Evolutionary conservation across 768 basidiomycete genomes (phyloP).

Genomic region (Crepidotus variabilis): DNA sequence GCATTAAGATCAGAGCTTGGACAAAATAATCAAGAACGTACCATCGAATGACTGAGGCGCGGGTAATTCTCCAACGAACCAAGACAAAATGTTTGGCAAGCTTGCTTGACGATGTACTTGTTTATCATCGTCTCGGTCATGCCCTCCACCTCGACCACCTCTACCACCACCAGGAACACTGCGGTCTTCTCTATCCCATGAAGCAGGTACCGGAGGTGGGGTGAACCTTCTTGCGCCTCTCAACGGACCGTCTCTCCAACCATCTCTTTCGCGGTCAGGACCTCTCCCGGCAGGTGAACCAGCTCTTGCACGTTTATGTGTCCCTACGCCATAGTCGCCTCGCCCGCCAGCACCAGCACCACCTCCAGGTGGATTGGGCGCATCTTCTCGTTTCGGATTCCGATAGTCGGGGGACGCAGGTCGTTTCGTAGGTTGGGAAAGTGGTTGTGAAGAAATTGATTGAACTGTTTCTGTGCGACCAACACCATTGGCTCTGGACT

Average conservation of each 20-base stretch:
- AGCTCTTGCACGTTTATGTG: conserved; percentile 32
- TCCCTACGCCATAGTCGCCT: conserved; percentile 24
- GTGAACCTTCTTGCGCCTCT: conserved; percentile 40
- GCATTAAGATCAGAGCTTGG: background rate
- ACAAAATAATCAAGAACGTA: conserved; percentile 30
- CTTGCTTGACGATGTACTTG: conserved; percentile 28
- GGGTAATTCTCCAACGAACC: conserved; percentile 84
- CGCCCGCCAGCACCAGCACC: conserved; percentile 16
- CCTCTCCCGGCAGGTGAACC: conserved; percentile 17
- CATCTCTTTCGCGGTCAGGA: conserved; percentile 27
- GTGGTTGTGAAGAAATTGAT: conserved; percentile 21
- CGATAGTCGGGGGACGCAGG: conserved; percentile 31
- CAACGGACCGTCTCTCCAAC: conserved; percentile 35
- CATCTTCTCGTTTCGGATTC: conserved; percentile 26
- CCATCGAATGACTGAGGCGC: conserved; percentile 77
- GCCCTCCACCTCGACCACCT: conserved; percentile 24
- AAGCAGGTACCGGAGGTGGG: conserved; percentile 34
- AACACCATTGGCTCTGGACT: conserved; percentile 21
- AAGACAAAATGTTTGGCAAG: conserved; percentile 63
- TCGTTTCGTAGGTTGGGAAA: conserved; percentile 18
- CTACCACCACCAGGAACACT: conserved; percentile 11
- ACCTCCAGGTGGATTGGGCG: conserved; percentile 1
- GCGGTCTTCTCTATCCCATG: conserved; percentile 39
- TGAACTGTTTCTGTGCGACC: conserved; percentile 32
- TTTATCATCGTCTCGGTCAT: conserved; percentile 40